A percentile compares a stretch with the other conserved stretches of the same genome.
These are phyloP conservation scores for Xylaria longipes DNA, from an alignment of 495 filamentous ascomycete species.

Conservation along the genomic window DNA sequence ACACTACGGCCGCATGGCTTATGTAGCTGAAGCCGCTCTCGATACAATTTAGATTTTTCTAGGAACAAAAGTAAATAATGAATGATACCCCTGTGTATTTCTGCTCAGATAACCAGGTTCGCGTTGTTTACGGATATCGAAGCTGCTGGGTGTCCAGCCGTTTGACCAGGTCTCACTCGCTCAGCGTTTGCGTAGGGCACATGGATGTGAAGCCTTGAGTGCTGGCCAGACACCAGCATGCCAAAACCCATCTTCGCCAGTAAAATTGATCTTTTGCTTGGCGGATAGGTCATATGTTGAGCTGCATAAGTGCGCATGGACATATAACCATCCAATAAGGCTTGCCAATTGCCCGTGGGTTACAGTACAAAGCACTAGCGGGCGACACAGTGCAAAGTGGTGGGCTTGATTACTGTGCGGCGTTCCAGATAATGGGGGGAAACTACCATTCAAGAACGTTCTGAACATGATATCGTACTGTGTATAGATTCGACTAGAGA, in stretches of 20 bases:
- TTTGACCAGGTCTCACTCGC: neutral
- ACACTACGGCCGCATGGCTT: neutral
- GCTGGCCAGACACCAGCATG: neutral
- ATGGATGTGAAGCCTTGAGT: neutral
- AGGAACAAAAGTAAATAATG: constrained; percentile 10
- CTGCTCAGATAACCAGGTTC: neutral
- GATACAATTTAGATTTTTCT: neutral
- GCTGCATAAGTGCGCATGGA: neutral
- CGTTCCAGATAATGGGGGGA: neutral
- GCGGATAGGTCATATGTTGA: neutral
- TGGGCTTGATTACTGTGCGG: neutral
- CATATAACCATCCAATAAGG: constrained; percentile 5
- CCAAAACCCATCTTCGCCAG: neutral
- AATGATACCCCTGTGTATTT: constrained; percentile 19
- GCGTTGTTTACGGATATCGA: neutral
- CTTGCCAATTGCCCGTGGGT: constrained; percentile 6
- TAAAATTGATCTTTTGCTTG: neutral
- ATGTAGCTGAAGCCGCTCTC: neutral
- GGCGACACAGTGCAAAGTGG: neutral
- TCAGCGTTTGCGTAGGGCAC: neutral
- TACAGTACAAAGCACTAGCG: neutral
- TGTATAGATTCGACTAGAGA: neutral
- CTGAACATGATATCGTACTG: constrained; percentile 3
- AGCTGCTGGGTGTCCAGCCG: neutral
- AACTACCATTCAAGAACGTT: too few species aligned